phyloP scores from a whole-genome alignment of 2,329 filamentous ascomycete genomes.

The Niveomyces coronatus region DNA sequence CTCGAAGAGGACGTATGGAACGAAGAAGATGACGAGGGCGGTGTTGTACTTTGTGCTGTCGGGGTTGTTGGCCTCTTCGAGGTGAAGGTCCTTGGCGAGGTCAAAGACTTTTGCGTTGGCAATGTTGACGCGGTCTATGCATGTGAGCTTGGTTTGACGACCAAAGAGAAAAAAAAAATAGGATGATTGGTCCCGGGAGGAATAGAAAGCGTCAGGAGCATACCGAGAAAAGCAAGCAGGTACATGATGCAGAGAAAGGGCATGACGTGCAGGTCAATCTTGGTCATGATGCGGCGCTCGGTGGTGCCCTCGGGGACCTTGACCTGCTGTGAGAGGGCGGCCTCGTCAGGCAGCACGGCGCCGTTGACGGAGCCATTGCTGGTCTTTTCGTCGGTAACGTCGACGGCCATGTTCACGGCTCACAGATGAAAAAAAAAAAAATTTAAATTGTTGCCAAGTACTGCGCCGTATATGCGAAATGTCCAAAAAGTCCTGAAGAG shows the following conservation, averaged over 20 bases:
- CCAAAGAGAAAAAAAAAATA: neutral
- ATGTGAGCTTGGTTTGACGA: neutral
- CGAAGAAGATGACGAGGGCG: constrained; percentile 70
- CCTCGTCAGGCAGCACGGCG: constrained; percentile 4
- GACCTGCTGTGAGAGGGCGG: constrained; percentile 3
- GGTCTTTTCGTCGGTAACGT: constrained; percentile 12
- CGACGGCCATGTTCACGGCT: constrained; percentile 13
- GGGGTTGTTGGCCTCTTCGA: constrained; percentile 40
- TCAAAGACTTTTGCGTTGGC: constrained; percentile 64
- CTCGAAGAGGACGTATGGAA: constrained; percentile 63
- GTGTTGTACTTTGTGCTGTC: constrained; percentile 57
- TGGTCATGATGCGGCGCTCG: constrained; percentile 54
- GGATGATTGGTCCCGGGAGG: neutral
- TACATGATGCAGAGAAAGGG: constrained; percentile 67
- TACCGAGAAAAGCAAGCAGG: constrained; percentile 55
- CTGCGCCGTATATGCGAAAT: too few relatives aligned
- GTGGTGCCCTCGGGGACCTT: constrained; percentile 41
- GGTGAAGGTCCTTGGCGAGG: constrained; percentile 50
- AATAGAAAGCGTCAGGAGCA: constrained; percentile 8
- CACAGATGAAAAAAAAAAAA: too few relatives aligned
- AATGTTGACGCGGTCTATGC: constrained; percentile 60
- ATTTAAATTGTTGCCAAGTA: too few relatives aligned
- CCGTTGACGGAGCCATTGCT: constrained; percentile 11
- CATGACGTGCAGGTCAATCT: constrained; percentile 61
- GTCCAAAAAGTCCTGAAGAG: too few relatives aligned